Percentiles rank a stretch among this genome's conserved stretches.
Evolutionary conservation across 2,329 filamentous ascomycete genomes (phyloP).

Genomic region (Trichoderma sp.): DNA sequence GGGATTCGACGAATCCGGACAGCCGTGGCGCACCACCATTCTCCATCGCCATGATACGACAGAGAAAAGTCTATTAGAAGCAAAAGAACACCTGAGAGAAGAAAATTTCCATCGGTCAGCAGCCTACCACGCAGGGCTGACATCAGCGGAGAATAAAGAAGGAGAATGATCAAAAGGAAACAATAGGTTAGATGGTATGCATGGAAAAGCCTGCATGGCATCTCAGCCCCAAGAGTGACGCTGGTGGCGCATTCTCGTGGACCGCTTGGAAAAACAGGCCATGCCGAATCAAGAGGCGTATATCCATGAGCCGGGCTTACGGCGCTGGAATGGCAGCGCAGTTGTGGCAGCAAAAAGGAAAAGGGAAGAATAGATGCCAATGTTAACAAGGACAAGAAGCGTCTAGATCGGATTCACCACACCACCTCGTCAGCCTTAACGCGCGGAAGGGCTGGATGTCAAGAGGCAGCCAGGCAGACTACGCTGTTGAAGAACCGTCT

Average conservation of each 20-base stretch:
- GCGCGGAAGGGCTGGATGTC: neutral
- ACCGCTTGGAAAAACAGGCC: neutral
- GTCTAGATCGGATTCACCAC: neutral
- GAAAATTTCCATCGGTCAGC: slow-evolving; percentile 15
- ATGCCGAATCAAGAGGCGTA: neutral
- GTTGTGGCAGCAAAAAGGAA: neutral
- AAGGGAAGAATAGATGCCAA: neutral
- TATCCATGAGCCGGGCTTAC: neutral
- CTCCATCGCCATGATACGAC: neutral
- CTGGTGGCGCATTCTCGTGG: slow-evolving; percentile 24
- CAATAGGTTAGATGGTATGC: neutral
- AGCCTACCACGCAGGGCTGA: slow-evolving; percentile 21
- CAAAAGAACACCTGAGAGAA: neutral
- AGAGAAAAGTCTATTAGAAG: no score
- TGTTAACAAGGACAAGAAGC: no score
- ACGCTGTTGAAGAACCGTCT: slow-evolving; percentile 1
- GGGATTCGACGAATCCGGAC: neutral
- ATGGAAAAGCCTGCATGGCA: slow-evolving; percentile 3
- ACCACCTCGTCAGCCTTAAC: slow-evolving; percentile 27
- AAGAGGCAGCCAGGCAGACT: neutral
- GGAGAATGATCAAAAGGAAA: neutral
- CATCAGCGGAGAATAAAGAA: neutral
- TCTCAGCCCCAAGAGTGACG: slow-evolving; percentile 12
- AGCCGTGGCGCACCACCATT: neutral
- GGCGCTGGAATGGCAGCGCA: neutral